Base-by-base conservation (phyloP, 768 basidiomycete genomes). In the Leccinellum albellum region DNA sequence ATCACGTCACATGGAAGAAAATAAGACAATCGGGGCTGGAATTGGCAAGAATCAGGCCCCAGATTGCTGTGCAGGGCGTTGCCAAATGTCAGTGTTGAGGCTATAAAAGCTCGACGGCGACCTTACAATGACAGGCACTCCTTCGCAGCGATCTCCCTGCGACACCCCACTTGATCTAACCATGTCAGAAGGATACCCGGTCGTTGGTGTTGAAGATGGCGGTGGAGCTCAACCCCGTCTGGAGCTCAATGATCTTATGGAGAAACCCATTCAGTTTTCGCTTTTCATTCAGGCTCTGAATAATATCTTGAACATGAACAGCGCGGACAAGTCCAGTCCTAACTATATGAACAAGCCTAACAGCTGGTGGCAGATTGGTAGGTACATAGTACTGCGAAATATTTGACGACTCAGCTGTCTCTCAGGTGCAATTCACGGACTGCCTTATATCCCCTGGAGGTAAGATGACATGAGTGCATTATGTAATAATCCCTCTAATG, bases 321-420 rank as follows among this genome's bases (percentile, higher is more conserved):
- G 33, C 33, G 13, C n/a, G 12, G 44, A 60, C 24, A 12, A 9
- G 1, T n/a, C 48, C 6, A 54, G 54, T 29, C 45, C 62, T 20
- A 29, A 55, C 23, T 63, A 48, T 28, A 17, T 54, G 3, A 45
- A 65, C 8, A 65, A 62, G 1, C 64, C 64, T 7, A 65, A 65
- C 51, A 59, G 64, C 20, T 65, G 64, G 60, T 66, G 61, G 64
- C 64, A 66, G 31, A 59, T 65, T 0, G 61, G 64, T 66, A 46
- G 42, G 52, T 4, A 10, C 13, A 28, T 29, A 2, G 13, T 31
- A 14, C 20, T 4, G 12, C 8, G 9, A 24, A 12, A 31, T 24
- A 17, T 14, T 17, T 45, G 15, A 12, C 1, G 0, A 3, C 45
- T 57, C 15, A 8, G 9, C 10, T 5, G 13, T 26, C 3, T 31